Conservation (phyloP, 2,329 filamentous ascomycete species). For the Fusarium guadeloupense region DNA sequence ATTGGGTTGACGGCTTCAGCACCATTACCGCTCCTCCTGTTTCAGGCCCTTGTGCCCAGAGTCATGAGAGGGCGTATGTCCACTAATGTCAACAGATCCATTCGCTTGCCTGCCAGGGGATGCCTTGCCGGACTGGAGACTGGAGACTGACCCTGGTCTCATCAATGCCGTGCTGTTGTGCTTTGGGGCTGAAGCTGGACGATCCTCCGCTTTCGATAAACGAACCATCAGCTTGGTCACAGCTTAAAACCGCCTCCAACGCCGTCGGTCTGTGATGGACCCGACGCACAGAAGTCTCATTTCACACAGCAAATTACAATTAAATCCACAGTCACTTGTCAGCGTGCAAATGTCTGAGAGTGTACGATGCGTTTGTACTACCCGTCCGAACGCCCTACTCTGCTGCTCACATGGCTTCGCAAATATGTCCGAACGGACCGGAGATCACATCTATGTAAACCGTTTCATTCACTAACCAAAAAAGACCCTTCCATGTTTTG, state of each 20-base stretch:
- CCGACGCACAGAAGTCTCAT: conserved; percentile 31
- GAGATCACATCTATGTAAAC: conserved; percentile 18
- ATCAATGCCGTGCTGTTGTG: conserved; percentile 16
- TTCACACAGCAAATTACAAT: conserved; percentile 19
- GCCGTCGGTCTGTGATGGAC: conserved; percentile 4
- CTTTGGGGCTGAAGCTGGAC: conserved; percentile 18
- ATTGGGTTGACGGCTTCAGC: conserved; percentile 27
- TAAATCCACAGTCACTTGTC: not conserved
- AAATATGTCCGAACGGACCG: not conserved
- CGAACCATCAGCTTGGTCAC: conserved; percentile 30
- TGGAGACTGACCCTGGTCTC: conserved; percentile 6
- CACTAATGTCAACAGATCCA: not conserved
- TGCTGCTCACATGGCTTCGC: conserved; percentile 5
- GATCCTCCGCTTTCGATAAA: conserved; percentile 41
- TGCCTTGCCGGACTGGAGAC: no score
- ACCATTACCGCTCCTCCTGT: conserved; percentile 35
- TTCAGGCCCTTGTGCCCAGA: conserved; percentile 37
- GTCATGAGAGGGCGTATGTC: not conserved
- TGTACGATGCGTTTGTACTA: conserved; percentile 12
- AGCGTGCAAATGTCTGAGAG: conserved; percentile 13
- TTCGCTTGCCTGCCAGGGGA: not conserved
- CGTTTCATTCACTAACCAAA: conserved; percentile 20
- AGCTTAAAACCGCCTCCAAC: conserved; percentile 10
- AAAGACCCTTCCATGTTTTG: conserved; percentile 26
- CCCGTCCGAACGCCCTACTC: conserved; percentile 11